phyloP scores from a whole-genome alignment of 441 rosid genomes.

The Populus trichocarpa region DNA sequence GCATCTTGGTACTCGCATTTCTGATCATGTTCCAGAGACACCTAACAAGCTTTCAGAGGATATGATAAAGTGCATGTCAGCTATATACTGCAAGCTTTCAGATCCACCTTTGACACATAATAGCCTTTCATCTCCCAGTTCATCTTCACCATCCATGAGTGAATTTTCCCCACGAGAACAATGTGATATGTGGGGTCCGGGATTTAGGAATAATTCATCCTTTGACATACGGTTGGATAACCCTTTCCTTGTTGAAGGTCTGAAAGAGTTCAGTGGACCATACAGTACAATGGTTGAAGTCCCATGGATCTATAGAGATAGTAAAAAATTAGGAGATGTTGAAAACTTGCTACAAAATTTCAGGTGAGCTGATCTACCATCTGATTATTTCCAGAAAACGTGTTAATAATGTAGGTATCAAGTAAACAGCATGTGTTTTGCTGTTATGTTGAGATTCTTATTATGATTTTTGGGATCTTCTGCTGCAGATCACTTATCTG shows the following conservation, averaged over 20 bases:
- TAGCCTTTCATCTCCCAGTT: slow-evolving; percentile 65
- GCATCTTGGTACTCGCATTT: slow-evolving; percentile 80
- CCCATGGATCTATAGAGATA: slow-evolving; percentile 69
- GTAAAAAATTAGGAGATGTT: slow-evolving; percentile 66
- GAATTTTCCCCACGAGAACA: slow-evolving; percentile 70
- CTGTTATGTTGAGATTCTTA: background rate
- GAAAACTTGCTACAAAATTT: slow-evolving; percentile 72
- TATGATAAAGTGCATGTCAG: slow-evolving; percentile 89
- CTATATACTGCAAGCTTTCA: slow-evolving; percentile 80
- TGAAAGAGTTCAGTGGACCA: slow-evolving; percentile 87
- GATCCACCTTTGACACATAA: slow-evolving; percentile 66
- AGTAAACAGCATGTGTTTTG: background rate
- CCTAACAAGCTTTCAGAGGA: slow-evolving; percentile 89
- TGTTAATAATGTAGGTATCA: background rate
- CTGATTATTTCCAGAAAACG: background rate
- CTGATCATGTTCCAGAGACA: slow-evolving; percentile 84
- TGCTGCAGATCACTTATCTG: slow-evolving; percentile 62
- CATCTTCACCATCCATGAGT: slow-evolving; percentile 61
- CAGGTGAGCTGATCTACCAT: slow-evolving; percentile 46
- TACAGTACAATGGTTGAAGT: slow-evolving; percentile 84
- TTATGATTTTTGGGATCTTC: slow-evolving; percentile 10
- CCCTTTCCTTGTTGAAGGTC: slow-evolving; percentile 77
- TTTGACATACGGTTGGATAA: slow-evolving; percentile 74
- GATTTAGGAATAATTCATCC: slow-evolving; percentile 69
- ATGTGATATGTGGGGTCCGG: slow-evolving; percentile 80